A percentile compares a stretch with the other conserved stretches of the same genome.
phyloP scores from a whole-genome alignment of 169 alveolate species.

The Neospora caninum region DNA sequence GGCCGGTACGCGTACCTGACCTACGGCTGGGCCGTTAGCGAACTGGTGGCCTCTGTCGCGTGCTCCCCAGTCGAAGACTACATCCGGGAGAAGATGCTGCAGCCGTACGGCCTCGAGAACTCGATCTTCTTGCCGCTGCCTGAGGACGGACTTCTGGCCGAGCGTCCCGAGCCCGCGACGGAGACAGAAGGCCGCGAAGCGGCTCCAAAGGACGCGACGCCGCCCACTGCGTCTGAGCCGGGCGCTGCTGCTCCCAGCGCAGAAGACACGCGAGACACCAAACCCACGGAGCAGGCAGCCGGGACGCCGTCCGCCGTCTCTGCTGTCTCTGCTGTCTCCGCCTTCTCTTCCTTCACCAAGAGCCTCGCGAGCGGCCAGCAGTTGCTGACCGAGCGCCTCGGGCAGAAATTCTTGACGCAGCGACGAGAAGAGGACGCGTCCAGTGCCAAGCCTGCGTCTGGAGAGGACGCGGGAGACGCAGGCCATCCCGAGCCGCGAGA shows the following conservation, averaged over 20 bases:
- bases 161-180: not conserved
- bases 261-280: not conserved
- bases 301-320: not conserved
- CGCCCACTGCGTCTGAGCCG: not conserved
- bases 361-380: not conserved
- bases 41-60: slow-evolving; percentile 66
- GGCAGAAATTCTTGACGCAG: not conserved
- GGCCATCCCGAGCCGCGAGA: not conserved
- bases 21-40: slow-evolving; percentile 71
- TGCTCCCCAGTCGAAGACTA: slow-evolving; percentile 52
- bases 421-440: not conserved
- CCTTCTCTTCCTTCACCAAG: not conserved
- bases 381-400: not conserved
- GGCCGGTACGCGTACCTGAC: slow-evolving; percentile 71
- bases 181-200: not conserved
- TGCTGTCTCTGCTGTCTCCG: not conserved
- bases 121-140: slow-evolving; percentile 67
- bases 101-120: slow-evolving; percentile 41
- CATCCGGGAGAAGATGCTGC: slow-evolving; percentile 48
- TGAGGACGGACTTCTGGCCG: not conserved
- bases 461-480: not conserved
- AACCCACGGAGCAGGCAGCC: too few relatives aligned
- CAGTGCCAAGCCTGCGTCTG: not conserved
- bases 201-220: not conserved
- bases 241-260: not conserved